Conservation (phyloP, 2,329 filamentous ascomycete species). For the Aureobasidium melanogenum region DNA sequence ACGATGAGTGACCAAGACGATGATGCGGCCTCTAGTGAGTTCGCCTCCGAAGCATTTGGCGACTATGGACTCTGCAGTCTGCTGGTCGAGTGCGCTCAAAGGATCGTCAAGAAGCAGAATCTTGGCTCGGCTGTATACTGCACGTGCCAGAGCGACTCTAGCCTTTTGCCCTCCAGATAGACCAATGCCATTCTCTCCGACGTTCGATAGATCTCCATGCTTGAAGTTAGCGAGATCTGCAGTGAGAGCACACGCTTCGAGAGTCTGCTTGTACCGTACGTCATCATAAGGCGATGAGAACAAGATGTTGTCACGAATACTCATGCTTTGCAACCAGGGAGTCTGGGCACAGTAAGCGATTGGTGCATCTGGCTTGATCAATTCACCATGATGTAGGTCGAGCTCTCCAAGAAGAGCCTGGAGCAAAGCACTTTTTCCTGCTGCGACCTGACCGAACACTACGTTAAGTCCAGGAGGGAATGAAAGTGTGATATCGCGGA, state of each 20-base stretch:
- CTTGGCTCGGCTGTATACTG: slow-evolving; percentile 36
- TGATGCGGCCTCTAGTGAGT: slow-evolving; percentile 44
- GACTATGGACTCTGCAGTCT: slow-evolving; percentile 55
- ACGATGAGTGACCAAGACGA: slow-evolving; percentile 56
- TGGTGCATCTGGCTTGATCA: slow-evolving; percentile 45
- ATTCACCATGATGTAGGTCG: slow-evolving; percentile 42
- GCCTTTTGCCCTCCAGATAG: slow-evolving; percentile 41
- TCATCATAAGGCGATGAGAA: slow-evolving; percentile 62
- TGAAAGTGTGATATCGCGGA: slow-evolving; percentile 44
- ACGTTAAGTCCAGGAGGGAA: slow-evolving; percentile 52
- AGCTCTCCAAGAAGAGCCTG: slow-evolving; percentile 53
- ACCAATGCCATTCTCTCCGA: slow-evolving; percentile 39
- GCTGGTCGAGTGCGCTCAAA: slow-evolving; percentile 44
- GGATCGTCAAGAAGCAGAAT: slow-evolving; percentile 41
- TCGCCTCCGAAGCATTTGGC: slow-evolving; percentile 47
- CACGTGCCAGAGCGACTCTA: slow-evolving; percentile 39
- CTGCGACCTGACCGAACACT: slow-evolving; percentile 54
- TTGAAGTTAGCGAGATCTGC: slow-evolving; percentile 55
- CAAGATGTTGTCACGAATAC: slow-evolving; percentile 58
- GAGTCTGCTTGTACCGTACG: slow-evolving; percentile 57
- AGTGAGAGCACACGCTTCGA: slow-evolving; percentile 54
- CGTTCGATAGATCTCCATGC: slow-evolving; percentile 50
- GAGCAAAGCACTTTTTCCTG: slow-evolving; percentile 54
- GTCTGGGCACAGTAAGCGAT: slow-evolving; percentile 58
- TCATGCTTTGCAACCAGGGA: slow-evolving; percentile 63